These are phyloP conservation scores for Boletus austroedulis DNA, from an alignment of 1,284 basidiomycete species.

Conservation along the genomic window DNA sequence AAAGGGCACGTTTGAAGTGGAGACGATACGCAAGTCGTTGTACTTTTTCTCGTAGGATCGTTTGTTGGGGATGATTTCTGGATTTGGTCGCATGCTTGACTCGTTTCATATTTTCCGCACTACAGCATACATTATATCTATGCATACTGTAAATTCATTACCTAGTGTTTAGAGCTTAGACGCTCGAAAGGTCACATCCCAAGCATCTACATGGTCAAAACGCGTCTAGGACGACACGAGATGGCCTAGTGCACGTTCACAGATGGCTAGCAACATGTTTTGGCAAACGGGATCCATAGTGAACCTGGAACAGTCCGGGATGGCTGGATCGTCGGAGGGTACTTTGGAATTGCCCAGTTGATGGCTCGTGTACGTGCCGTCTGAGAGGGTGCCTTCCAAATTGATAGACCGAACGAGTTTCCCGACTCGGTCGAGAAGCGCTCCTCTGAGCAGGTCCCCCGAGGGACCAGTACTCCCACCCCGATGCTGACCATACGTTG, in stretches of 20 bases:
- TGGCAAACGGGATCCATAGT: slow-evolving; percentile 25
- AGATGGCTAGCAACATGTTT: slow-evolving; percentile 30
- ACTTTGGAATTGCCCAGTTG: not conserved
- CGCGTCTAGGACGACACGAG: slow-evolving; percentile 4
- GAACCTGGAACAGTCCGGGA: not conserved
- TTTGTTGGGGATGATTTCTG: not conserved
- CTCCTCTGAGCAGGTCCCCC: slow-evolving; percentile 10
- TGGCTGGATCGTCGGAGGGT: not conserved
- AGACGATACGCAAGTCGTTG: slow-evolving; percentile 74
- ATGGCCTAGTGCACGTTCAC: slow-evolving; percentile 25
- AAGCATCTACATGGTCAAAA: not conserved
- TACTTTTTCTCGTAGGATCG: slow-evolving; percentile 86
- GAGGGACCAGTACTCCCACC: not conserved
- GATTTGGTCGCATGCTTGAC: not conserved
- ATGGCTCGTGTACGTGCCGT: not conserved
- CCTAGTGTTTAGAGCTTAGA: slow-evolving; percentile 17
- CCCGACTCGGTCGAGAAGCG: slow-evolving; percentile 27
- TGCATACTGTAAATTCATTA: slow-evolving; percentile 21
- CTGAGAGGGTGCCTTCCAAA: not conserved
- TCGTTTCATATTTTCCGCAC: not conserved
- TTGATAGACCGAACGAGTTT: slow-evolving; percentile 20
- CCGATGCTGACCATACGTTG: not conserved
- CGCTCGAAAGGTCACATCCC: not conserved
- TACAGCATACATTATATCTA: slow-evolving; percentile 15
- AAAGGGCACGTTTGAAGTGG: slow-evolving; percentile 88